phyloP scores from a whole-genome alignment of 1,284 basidiomycete species.

The Thecaphora frezii region DNA sequence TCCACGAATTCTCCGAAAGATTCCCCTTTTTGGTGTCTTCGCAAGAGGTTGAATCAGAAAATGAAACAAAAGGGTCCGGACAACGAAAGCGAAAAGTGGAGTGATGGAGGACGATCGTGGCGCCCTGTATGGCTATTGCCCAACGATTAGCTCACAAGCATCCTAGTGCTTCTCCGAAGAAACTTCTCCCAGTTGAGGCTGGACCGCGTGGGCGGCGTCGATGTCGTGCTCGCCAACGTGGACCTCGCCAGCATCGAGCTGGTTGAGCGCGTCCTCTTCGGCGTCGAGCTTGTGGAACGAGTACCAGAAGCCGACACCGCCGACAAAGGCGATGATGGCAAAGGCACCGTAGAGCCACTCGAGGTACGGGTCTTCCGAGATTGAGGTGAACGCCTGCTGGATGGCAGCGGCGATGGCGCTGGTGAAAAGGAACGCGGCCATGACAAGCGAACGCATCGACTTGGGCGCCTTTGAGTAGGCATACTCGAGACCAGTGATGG shows the following conservation, averaged over 20 bases:
- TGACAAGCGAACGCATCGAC: constrained; percentile 61
- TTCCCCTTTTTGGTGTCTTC: too few relatives aligned
- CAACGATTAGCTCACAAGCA: too few relatives aligned
- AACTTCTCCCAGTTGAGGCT: background rate
- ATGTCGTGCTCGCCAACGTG: constrained; percentile 4
- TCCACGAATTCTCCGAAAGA: too few relatives aligned
- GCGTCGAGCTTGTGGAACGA: constrained; percentile 67
- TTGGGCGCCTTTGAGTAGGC: constrained; percentile 72
- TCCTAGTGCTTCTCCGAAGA: background rate
- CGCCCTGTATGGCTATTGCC: too few relatives aligned
- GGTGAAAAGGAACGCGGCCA: constrained; percentile 67
- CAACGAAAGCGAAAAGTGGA: too few relatives aligned
- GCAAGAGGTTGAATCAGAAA: too few relatives aligned
- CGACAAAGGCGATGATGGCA: constrained; percentile 64
- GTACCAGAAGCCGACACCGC: constrained; percentile 68
- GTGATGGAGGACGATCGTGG: too few relatives aligned
- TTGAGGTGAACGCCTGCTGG: constrained; percentile 66
- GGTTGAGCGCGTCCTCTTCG: constrained; percentile 63
- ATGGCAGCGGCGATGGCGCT: constrained; percentile 65
- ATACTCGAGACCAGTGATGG: constrained; percentile 77
- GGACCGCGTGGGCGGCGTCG: background rate
- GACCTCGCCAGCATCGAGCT: constrained; percentile 33
- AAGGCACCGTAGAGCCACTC: constrained; percentile 65
- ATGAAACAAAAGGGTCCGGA: too few relatives aligned
- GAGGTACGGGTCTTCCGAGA: constrained; percentile 64